Percentiles rank a stretch among this genome's conserved stretches.
These are phyloP conservation scores for Endoconidiophora polonica DNA, from an alignment of 2,329 filamentous ascomycete species.

Conservation along the genomic window DNA sequence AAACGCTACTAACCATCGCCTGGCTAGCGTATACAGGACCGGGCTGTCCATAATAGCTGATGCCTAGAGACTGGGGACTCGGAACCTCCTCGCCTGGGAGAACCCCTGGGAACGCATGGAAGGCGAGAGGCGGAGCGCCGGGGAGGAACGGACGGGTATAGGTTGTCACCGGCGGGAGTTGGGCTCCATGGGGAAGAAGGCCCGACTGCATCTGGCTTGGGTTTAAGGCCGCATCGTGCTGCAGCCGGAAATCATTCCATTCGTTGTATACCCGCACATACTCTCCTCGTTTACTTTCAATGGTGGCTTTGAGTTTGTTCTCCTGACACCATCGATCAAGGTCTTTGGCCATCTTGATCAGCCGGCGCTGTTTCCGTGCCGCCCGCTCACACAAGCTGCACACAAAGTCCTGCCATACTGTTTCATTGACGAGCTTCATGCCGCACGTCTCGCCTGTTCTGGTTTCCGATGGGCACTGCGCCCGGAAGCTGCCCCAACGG, in stretches of 20 bases:
- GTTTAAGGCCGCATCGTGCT: slow-evolving; percentile 18
- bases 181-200: too few species aligned
- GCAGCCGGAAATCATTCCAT: slow-evolving; percentile 30
- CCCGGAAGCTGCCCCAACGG: slow-evolving; percentile 85
- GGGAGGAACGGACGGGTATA: too few species aligned
- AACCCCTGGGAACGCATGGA: too few species aligned
- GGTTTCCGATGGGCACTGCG: slow-evolving; percentile 89
- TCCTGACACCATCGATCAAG: slow-evolving; percentile 63
- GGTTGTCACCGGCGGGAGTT: too few species aligned
- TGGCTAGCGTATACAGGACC: too few species aligned
- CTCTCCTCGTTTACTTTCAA: slow-evolving; percentile 53
- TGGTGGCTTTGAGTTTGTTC: slow-evolving; percentile 55
- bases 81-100: too few species aligned
- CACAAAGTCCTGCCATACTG: slow-evolving; percentile 41
- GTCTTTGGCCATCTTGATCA: slow-evolving; percentile 56
- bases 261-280: slow-evolving; percentile 49
- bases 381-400: slow-evolving; percentile 85
- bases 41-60: too few species aligned
- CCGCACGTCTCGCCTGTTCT: slow-evolving; percentile 93
- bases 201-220: background rate
- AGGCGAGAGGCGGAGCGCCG: too few species aligned
- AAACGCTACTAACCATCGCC: too few species aligned
- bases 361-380: slow-evolving; percentile 64
- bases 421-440: slow-evolving; percentile 73
- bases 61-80: too few species aligned